Evolutionary conservation across 192 early-diverging fungal species (phyloP).

Genomic region (Allomyces arbusculus): DNA sequence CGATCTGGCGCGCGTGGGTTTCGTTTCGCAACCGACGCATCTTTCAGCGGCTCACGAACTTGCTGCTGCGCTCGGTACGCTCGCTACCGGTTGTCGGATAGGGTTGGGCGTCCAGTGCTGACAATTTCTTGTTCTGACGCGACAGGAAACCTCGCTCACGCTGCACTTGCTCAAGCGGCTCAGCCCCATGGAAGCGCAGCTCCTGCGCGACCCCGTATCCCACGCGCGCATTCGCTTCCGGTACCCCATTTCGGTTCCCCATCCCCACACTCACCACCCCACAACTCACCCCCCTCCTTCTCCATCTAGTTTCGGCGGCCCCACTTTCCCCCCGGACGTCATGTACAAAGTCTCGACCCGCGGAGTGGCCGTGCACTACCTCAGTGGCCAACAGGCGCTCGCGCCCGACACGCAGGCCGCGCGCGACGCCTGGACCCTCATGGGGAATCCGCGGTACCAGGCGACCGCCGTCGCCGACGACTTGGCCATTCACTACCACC

Average conservation of each 20-base stretch:
- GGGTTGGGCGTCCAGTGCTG: neutral
- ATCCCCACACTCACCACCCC: too few species aligned
- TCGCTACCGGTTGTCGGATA: neutral
- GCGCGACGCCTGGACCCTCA: neutral
- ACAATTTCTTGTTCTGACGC: neutral
- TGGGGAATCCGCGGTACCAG: neutral
- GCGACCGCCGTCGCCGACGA: neutral
- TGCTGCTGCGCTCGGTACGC: neutral
- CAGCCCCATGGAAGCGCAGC: neutral
- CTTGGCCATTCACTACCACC: neutral
- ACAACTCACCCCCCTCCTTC: too few species aligned
- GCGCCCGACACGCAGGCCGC: neutral
- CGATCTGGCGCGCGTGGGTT: neutral
- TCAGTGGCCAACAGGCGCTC: neutral
- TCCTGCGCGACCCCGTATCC: neutral
- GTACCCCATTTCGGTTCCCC: neutral
- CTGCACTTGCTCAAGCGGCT: neutral
- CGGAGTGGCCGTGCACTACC: neutral
- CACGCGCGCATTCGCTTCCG: neutral
- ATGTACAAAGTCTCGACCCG: neutral
- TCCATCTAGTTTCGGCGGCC: neutral
- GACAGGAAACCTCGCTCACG: neutral
- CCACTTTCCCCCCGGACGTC: neutral
- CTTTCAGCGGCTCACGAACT: neutral
- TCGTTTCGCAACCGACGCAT: neutral